Percentiles rank a stretch among this genome's conserved stretches.
Evolutionary conservation across 2,329 filamentous ascomycete genomes (phyloP).

Genomic region (Teratosphaeria zuluensis): DNA sequence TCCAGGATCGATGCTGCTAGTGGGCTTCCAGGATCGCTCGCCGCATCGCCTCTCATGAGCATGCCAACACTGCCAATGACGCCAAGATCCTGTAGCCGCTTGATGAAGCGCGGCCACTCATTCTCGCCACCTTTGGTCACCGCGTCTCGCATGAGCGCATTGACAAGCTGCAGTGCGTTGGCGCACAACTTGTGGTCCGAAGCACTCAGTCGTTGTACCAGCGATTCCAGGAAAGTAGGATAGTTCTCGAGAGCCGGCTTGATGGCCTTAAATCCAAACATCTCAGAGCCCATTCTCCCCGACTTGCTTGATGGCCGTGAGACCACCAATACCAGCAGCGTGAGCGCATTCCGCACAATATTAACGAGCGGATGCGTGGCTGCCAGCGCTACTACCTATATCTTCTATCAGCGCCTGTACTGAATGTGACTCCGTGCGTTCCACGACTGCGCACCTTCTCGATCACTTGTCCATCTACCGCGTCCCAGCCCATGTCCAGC

Average conservation of each 20-base stretch:
- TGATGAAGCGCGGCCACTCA: conserved; percentile 95
- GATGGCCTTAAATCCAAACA: conserved; percentile 80
- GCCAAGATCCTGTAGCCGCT: conserved; percentile 81
- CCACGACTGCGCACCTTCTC: conserved; percentile 43
- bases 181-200: conserved; percentile 93
- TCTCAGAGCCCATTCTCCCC: conserved; percentile 49
- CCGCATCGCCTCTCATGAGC: conserved; percentile 86
- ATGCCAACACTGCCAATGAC: conserved; percentile 83
- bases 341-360: conserved; percentile 92
- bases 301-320: conserved; percentile 54
- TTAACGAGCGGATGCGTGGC: conserved; percentile 95
- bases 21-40: conserved; percentile 84
- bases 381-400: conserved; percentile 74
- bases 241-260: conserved; percentile 87
- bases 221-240: conserved; percentile 87
- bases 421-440: not conserved
- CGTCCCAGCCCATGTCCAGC: conserved; percentile 96
- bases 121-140: conserved; percentile 66
- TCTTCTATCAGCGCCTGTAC: not conserved
- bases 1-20: conserved; percentile 81
- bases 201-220: conserved; percentile 83
- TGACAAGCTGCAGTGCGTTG: conserved; percentile 90
- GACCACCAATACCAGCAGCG: conserved; percentile 87
- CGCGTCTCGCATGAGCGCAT: conserved; percentile 86
- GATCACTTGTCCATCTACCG: conserved; percentile 64